Evolutionary conservation across 441 rosid genomes (phyloP).

Genomic region (Syzygium malaccense): DNA sequence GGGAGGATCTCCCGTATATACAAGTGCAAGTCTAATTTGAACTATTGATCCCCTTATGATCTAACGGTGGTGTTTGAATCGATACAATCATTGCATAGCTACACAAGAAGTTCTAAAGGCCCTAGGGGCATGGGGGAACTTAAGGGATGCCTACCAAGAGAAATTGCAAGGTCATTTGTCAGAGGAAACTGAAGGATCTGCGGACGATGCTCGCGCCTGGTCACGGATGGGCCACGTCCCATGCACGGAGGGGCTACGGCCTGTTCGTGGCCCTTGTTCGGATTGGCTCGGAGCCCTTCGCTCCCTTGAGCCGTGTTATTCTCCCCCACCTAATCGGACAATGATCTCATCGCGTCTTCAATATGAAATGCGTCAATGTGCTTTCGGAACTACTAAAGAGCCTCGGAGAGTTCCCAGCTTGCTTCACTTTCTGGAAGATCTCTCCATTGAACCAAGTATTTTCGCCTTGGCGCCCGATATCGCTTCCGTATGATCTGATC

Average conservation of each 20-base stretch:
- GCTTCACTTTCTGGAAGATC: no score
- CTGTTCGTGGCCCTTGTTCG: background rate
- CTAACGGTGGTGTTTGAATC: no score
- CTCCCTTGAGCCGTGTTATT: background rate
- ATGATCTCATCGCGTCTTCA: fast-evolving
- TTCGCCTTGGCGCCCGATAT: fast-evolving
- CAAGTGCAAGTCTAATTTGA: background rate
- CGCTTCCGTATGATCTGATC: no score
- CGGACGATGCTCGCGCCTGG: background rate
- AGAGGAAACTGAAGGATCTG: background rate
- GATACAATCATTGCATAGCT: no score
- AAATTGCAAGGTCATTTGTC: background rate
- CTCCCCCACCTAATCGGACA: no score
- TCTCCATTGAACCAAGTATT: no score
- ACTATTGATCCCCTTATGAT: background rate
- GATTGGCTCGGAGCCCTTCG: background rate
- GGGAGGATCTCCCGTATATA: background rate
- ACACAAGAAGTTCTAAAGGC: background rate
- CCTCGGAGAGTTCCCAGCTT: no score
- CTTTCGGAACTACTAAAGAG: no score
- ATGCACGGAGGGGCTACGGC: background rate
- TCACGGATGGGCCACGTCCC: background rate
- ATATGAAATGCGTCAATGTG: no score
- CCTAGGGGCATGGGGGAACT: no score
- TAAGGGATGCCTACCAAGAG: background rate